Percentiles rank a stretch among this genome's conserved stretches.
These are phyloP conservation scores for Boletus tylopilopsis DNA, from an alignment of 768 basidiomycete species.

Conservation along the genomic window DNA sequence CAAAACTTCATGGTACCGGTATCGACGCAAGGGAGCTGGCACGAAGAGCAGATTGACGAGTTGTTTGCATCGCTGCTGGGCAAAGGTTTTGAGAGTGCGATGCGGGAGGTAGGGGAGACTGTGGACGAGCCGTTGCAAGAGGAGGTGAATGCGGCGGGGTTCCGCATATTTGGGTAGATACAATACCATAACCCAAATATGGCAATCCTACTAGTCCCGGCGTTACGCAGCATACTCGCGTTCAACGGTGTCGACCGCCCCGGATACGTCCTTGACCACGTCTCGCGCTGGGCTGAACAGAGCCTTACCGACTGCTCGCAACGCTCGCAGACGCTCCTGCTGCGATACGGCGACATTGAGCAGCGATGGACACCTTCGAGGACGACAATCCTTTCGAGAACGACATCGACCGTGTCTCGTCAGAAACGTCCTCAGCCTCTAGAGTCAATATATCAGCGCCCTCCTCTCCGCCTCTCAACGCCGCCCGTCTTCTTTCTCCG, in stretches of 20 bases:
- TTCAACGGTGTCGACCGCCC: not conserved
- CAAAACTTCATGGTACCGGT: slow-evolving; percentile 98
- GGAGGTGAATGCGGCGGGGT: slow-evolving; percentile 39
- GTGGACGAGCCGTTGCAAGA: slow-evolving; percentile 28
- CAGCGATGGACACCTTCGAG: slow-evolving; percentile 42
- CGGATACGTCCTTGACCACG: not conserved
- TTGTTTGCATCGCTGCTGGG: slow-evolving; percentile 87
- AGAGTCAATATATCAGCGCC: slow-evolving; percentile 44
- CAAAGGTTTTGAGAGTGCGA: slow-evolving; percentile 52
- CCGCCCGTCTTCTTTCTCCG: slow-evolving; percentile 47
- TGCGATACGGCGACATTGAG: not conserved
- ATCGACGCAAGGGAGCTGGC: slow-evolving; percentile 66
- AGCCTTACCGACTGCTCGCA: not conserved
- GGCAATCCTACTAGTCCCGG: slow-evolving; percentile 8
- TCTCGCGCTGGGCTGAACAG: not conserved
- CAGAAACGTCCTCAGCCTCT: slow-evolving; percentile 35
- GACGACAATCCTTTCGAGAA: slow-evolving; percentile 68
- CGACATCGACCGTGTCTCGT: slow-evolving; percentile 34
- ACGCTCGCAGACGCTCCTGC: not conserved
- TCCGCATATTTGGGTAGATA: slow-evolving; percentile 57
- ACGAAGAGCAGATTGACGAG: slow-evolving; percentile 95
- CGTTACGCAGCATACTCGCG: slow-evolving; percentile 4
- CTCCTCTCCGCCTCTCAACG: slow-evolving; percentile 49
- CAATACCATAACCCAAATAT: slow-evolving; percentile 24
- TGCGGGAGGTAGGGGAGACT: slow-evolving; percentile 27